Percentiles rank a stretch among this genome's conserved stretches.
Evolutionary conservation across 306 rosid species (phyloP).

Genomic region (Lupinus albus): DNA sequence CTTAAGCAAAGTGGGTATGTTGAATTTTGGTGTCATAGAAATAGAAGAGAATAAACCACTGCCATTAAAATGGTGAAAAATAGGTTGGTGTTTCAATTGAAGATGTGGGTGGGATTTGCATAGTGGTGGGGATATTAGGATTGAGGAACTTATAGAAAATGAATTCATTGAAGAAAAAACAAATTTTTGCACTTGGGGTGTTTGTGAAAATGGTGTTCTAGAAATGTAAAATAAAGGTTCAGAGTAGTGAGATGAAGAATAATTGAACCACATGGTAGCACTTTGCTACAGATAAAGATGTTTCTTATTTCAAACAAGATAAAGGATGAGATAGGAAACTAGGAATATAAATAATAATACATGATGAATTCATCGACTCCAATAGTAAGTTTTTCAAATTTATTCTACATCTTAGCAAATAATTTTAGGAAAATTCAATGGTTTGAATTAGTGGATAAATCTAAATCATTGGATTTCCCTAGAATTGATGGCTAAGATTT

Average conservation of each 20-base stretch:
- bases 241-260: not conserved
- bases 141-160: constrained; percentile 42
- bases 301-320: no score
- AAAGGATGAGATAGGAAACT: no score
- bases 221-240: not conserved
- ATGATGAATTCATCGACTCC: no score
- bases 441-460: no score
- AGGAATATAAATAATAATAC: no score
- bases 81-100: constrained; percentile 41
- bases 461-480: no score
- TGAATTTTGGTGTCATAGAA: constrained; percentile 37
- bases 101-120: constrained; percentile 39
- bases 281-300: not conserved
- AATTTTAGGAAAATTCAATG: no score
- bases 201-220: not conserved
- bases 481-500: no score
- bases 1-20: constrained; percentile 14
- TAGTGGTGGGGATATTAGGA: constrained; percentile 40
- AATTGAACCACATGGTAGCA: not conserved
- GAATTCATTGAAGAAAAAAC: constrained; percentile 64
- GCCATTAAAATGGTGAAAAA: not conserved
- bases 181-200: not conserved
- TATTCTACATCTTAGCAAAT: no score
- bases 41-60: not conserved
- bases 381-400: no score